These are phyloP conservation scores for Sisymbrium altissimum DNA, from an alignment of 345 rosid species.

Conservation along the genomic window DNA sequence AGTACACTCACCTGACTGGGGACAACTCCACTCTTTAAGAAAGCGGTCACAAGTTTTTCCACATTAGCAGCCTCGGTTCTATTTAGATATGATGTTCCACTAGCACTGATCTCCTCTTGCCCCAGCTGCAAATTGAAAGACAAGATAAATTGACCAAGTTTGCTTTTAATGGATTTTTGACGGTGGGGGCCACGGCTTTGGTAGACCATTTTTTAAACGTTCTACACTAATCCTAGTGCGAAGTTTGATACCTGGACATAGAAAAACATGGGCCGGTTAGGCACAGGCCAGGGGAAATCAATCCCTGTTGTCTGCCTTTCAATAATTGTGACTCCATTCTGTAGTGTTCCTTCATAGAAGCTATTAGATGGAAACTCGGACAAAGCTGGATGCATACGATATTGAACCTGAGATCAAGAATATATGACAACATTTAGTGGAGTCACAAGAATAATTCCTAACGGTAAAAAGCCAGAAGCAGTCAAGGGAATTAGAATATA, in stretches of 20 bases:
- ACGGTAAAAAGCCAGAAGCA: not conserved
- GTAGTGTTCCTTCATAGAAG: slow-evolving; percentile 98
- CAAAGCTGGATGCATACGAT: slow-evolving; percentile 97
- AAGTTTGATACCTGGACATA: slow-evolving; percentile 78
- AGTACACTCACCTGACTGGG: slow-evolving; percentile 71
- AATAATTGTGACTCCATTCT: slow-evolving; percentile 96
- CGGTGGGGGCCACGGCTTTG: not conserved
- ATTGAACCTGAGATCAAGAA: slow-evolving; percentile 68
- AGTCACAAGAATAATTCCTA: not conserved
- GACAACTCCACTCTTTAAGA: slow-evolving; percentile 95
- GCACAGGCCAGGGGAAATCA: slow-evolving; percentile 99
- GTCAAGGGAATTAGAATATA: not conserved
- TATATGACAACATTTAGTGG: slow-evolving; percentile 16
- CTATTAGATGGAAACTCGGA: slow-evolving; percentile 98
- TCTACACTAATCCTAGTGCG: not conserved
- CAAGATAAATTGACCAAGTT: not conserved
- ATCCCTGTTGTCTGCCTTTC: slow-evolving; percentile 96
- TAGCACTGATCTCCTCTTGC: slow-evolving; percentile 99
- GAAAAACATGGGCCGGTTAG: slow-evolving; percentile 97
- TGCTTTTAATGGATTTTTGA: not conserved
- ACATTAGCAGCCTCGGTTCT: slow-evolving; percentile 99
- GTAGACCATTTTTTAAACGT: not conserved
- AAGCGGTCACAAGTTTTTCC: slow-evolving; percentile 97
- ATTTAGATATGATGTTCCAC: slow-evolving; percentile 96
- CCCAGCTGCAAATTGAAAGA: slow-evolving; percentile 67